Conservation (phyloP, 306 rosid species). For the Aeschynomene evenia region DNA sequence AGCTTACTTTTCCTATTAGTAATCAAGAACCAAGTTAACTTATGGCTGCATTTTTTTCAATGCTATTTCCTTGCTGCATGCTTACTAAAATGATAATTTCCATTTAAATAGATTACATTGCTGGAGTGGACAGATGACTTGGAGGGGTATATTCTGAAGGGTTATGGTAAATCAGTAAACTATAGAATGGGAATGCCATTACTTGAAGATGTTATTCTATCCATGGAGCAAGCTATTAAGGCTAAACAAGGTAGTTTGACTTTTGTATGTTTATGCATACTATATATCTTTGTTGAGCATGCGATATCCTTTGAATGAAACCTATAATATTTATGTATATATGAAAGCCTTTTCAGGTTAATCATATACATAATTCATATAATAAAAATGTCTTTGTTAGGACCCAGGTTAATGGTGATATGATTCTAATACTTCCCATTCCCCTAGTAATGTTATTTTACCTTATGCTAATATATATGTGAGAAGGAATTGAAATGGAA, state of each 20-base stretch:
- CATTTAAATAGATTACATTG: slow-evolving; percentile 51
- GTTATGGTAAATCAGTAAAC: slow-evolving; percentile 82
- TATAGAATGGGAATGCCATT: slow-evolving; percentile 84
- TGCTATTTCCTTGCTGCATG: background rate
- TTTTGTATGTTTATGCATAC: background rate
- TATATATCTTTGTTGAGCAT: slow-evolving; percentile 4
- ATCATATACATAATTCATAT: background rate
- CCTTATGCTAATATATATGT: too few species aligned
- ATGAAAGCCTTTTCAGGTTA: slow-evolving; percentile 11
- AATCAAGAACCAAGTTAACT: background rate
- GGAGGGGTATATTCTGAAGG: slow-evolving; percentile 75
- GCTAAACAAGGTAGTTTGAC: slow-evolving; percentile 65
- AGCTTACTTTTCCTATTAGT: background rate
- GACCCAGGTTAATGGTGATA: too few species aligned
- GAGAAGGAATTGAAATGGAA: too few species aligned
- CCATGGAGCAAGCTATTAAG: slow-evolving; percentile 73
- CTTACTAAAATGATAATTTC: slow-evolving; percentile 23
- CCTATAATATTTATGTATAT: slow-evolving; percentile 1
- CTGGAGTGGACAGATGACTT: slow-evolving; percentile 93
- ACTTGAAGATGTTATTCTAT: slow-evolving; percentile 70
- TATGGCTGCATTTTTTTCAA: background rate
- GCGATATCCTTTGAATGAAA: background rate
- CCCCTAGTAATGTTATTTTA: too few species aligned
- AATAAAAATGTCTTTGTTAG: background rate
- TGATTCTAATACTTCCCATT: too few species aligned